Evolutionary conservation across 1,284 basidiomycete genomes (phyloP).

Genomic region (Coniferiporia sulphurascens): DNA sequence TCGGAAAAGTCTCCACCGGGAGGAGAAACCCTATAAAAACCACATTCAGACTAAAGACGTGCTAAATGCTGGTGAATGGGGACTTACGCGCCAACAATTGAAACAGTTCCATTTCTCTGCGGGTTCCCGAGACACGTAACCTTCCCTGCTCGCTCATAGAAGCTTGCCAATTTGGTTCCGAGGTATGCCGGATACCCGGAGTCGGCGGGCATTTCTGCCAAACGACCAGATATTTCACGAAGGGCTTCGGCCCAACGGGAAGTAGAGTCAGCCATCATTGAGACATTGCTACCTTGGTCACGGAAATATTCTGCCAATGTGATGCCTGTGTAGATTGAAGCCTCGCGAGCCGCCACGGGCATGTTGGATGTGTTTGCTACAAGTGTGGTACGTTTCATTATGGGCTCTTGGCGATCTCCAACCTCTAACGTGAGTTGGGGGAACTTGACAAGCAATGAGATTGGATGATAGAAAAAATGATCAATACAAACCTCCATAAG

Average conservation of each 20-base stretch:
- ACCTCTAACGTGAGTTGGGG: constrained; percentile 91
- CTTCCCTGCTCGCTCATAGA: constrained; percentile 99
- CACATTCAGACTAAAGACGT: constrained; percentile 4
- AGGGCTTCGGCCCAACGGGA: constrained; percentile 99
- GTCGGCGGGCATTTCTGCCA: constrained; percentile 99
- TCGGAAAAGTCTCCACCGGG: constrained; percentile 99
- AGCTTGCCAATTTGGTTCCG: constrained; percentile 91
- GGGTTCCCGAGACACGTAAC: constrained; percentile 92
- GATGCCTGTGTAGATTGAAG: constrained; percentile 99
- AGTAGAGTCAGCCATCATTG: constrained; percentile 99
- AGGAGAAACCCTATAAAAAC: constrained; percentile 70
- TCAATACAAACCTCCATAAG: constrained; percentile 71
- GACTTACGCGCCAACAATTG: constrained; percentile 96
- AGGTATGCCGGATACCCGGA: constrained; percentile 99
- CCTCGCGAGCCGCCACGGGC: constrained; percentile 99
- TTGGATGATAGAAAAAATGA: not conserved
- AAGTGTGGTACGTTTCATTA: constrained; percentile 99
- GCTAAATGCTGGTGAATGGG: not conserved
- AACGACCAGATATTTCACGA: constrained; percentile 98
- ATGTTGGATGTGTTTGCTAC: constrained; percentile 99
- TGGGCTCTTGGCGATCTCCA: constrained; percentile 92
- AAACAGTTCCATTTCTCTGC: constrained; percentile 86
- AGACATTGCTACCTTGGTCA: constrained; percentile 95
- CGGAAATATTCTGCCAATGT: constrained; percentile 99
- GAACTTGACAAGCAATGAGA: constrained; percentile 56